Evolutionary conservation across 2,329 filamentous ascomycete species (phyloP), one percentile per base, ranked within the genome.

Genomic region (Fusarium sp.): DNA sequence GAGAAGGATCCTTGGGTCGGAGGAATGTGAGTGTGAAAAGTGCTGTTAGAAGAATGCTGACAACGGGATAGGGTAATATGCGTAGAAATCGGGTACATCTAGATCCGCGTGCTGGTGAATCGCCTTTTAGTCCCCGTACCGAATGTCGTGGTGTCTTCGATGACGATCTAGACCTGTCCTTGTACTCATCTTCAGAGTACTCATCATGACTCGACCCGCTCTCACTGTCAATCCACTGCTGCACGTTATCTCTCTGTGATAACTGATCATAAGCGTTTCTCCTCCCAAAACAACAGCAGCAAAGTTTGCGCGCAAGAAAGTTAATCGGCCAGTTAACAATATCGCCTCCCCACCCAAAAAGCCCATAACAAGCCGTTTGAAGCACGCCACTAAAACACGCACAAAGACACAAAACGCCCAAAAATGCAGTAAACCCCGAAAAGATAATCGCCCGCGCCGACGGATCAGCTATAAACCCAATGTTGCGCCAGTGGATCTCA

Each of bases 401-500:
- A 12, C 75, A 68, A 3, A 61, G 54, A 8, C 27, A 36, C 7
- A 75, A 54, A 20, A 78, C 77, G 33, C 77, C 47, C 7, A 65
- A 13, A 10, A 78, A 76, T 6, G 78, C 78, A 42, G 81, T 70
- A 20, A 79, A 50, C 1, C 81, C 81, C 1, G 80, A 77, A 33
- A 82, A 71, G 20, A 82, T 69, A n/a, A 81, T 73, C 10, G 74
- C 71, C 46, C 80, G 74, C 4, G 80, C 78, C 2, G 79, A 75
- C 3, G 80, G 70, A 29, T 82, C 81, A 20, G 76, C 72, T 3
- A 76, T 80, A 13, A 81, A 56, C 1, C 71, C 79, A n/a, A 81
- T 72, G 52, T 82, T 81, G 17, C 79, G 75, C 80, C 81, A 82
- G 47, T 78, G 81, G 8, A 82, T 76, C 31, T 82, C 80, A 0